Base-by-base conservation (phyloP, 441 rosid species). In the Adansonia grandidieri region DNA sequence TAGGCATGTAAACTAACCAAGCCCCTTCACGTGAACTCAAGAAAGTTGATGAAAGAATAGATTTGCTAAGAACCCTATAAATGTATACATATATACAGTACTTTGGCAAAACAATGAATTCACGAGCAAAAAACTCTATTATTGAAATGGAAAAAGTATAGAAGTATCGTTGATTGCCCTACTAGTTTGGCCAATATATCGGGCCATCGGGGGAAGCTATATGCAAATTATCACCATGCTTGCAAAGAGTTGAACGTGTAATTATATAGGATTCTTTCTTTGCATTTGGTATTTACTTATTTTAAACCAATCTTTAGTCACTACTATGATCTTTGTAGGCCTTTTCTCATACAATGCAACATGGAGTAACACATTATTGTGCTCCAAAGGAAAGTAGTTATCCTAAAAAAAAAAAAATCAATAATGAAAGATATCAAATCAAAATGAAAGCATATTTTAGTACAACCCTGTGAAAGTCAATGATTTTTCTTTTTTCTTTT, bases 291-390 rank as follows among this genome's bases (percentile, higher is more conserved):
- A 58, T 32, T 53, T 69, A 24, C 73, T 69, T 69, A 48, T 48
- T 69, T 37, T 50, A 77, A 76, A 37, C 44, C 40, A 47, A 51
- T 44, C 78, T 78, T 40, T 32, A 80, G 40, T 53, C 50, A 47
- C 3, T 63, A 9, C 40, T 47, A 32, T 47, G 42, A 58, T 24
- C 40, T 13, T 69, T 80, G 81, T 68, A 62, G 77, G 74, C 77
- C 83, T 80, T 56, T 80, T 32, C 74, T 70, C 76, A 74, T 76
- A 67, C 85, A 83, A 56, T 9, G 14, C 75, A 75, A 77, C 85
- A 74, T 83, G 79, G 37, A 73, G 15, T 57, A 32, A 28, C 78
- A 76, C 22, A 65, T 7, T 37, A 32, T 74, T 24, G 69, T 61
- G 54, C 14, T 62, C 57, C 66, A 3, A 61, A 4, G 40, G 6